These are phyloP conservation scores for Pontederia paniculata DNA, from an alignment of 176 grass and related monocot genomes.

Conservation along the genomic window DNA sequence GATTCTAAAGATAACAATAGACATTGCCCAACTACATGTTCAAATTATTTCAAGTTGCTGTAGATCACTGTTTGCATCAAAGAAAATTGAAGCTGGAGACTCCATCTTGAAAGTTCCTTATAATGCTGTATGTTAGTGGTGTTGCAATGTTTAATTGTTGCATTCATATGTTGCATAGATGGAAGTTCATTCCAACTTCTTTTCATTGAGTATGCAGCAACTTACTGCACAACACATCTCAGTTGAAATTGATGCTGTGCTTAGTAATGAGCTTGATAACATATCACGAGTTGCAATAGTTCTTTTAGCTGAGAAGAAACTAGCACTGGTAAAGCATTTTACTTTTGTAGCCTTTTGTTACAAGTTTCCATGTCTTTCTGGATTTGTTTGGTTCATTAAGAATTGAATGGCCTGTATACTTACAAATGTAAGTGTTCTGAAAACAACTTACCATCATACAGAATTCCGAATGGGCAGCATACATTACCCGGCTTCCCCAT, in stretches of 20 bases:
- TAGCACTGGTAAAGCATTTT: constrained; percentile 22
- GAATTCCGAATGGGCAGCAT: constrained; percentile 36
- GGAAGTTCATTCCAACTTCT: background rate
- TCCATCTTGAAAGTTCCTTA: constrained; percentile 42
- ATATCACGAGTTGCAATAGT: constrained; percentile 26
- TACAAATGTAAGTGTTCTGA: background rate
- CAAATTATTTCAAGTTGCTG: too few relatives aligned
- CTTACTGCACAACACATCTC: constrained; percentile 34
- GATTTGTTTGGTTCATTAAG: background rate
- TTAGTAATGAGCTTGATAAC: constrained; percentile 15
- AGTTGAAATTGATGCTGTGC: constrained; percentile 10
- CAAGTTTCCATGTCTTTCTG: background rate
- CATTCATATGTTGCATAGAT: background rate
- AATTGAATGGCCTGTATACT: too few relatives aligned
- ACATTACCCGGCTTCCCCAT: constrained; percentile 30
- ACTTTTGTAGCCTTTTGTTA: background rate
- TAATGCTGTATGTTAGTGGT: constrained; percentile 26
- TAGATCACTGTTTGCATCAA: constrained; percentile 40
- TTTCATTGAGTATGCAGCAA: constrained; percentile 30
- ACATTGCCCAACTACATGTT: too few relatives aligned
- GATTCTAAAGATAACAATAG: background rate
- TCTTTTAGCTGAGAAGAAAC: constrained; percentile 40
- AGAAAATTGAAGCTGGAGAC: constrained; percentile 27
- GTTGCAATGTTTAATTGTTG: background rate
- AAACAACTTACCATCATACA: constrained; percentile 9